Evolutionary conservation across 352 stramenopile species (phyloP).

Genomic region (Phytophthora kernoviae): DNA sequence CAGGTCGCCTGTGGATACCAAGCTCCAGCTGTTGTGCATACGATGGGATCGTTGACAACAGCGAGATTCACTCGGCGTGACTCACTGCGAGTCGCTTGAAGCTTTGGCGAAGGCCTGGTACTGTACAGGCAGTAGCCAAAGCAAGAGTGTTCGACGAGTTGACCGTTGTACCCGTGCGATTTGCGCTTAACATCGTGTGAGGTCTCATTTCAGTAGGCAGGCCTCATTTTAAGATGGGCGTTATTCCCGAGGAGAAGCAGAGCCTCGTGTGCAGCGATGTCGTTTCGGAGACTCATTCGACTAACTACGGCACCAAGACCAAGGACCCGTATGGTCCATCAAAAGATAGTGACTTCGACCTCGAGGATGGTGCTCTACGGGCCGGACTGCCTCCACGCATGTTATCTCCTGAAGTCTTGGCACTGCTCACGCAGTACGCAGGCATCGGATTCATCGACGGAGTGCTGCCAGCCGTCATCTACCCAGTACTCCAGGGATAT

Average conservation of each 20-base stretch:
- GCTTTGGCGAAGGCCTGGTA: background rate
- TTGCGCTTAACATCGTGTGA: background rate
- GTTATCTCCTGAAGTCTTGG: slow-evolving; percentile 33
- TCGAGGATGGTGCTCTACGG: slow-evolving; percentile 35
- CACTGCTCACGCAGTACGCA: slow-evolving; percentile 49
- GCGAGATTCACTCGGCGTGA: background rate
- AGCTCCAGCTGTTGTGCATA: background rate
- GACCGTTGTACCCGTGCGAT: background rate
- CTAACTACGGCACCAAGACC: slow-evolving; percentile 22
- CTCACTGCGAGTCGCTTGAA: background rate
- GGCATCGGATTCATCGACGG: slow-evolving; percentile 51
- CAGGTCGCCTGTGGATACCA: background rate
- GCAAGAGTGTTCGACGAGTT: background rate
- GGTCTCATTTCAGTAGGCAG: background rate
- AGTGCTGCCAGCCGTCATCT: slow-evolving; percentile 46
- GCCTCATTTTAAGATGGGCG: background rate
- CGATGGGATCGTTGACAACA: background rate
- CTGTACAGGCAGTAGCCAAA: background rate
- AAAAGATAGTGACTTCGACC: slow-evolving; percentile 3
- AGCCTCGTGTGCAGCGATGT: background rate
- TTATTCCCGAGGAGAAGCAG: background rate
- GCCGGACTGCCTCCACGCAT: slow-evolving; percentile 29
- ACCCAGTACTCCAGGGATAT: slow-evolving; percentile 50
- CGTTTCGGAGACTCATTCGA: slow-evolving; percentile 1
- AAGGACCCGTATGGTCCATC: background rate